Base-by-base conservation (phyloP, 2,329 filamentous ascomycete species). In the Sclerotinia trifoliorum region DNA sequence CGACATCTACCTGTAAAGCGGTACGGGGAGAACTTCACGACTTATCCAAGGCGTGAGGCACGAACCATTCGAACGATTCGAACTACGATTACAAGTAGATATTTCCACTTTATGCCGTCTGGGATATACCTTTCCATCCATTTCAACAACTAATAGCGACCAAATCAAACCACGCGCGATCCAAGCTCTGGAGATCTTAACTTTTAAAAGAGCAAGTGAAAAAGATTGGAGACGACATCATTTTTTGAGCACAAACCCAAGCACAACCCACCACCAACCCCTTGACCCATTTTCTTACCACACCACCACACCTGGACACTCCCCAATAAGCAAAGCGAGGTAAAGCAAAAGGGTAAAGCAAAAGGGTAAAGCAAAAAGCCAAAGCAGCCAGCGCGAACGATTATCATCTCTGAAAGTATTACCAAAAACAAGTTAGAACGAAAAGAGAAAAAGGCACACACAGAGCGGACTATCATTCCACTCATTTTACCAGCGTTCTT, bases 281-380 rank as follows among this genome's bases (percentile, higher is more conserved):
- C 52, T 60, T 56, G 63, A 65, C 49, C 49, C 63, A 26, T 58
- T 65, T 65, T 65, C 49, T 58, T 49, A 49, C 52, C 63, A 65
- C 44, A 64, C 39, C 44, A 64, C 39, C 39, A 42, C 39, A 42
- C 13, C 39, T 42, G 39, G 39, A 13, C 39, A 42, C 48, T 52
- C 19, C 42, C 26, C 26, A 48, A 52, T 21, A 58, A 46, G 49
- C 26, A 58, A 42, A 57, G 39, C 63, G 39, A 65, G 63, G 46
- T 57, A 57, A 55, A 44, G 57, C 42, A 24, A 46, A 57, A 56
- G 63, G 39, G 46, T 56, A 56, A n/a, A 42, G 60, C 29, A 39
- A 11, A n/a, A n/a, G n/a, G n/a, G 35, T 56, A 57, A 56, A 44
- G 58, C 42, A 8, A 51, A 44, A 64, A 54, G 51, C 35, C 51